These are phyloP conservation scores for Eutrema salsugineum DNA, from an alignment of 441 rosid genomes.

Conservation along the genomic window DNA sequence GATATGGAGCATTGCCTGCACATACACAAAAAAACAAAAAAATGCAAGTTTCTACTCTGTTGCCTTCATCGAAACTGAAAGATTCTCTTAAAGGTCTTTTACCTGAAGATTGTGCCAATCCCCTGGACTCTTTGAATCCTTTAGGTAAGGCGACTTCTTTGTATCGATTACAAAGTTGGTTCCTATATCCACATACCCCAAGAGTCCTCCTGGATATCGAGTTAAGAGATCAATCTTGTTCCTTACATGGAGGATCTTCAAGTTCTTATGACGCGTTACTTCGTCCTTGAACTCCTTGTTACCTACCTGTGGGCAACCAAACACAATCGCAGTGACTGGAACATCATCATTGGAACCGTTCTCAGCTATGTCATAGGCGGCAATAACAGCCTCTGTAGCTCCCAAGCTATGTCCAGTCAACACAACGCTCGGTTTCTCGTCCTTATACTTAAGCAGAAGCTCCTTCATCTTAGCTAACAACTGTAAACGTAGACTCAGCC, in stretches of 20 bases:
- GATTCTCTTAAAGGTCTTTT: neutral
- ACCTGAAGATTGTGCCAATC: constrained; percentile 84
- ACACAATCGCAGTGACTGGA: constrained; percentile 65
- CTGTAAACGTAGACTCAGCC: constrained; percentile 51
- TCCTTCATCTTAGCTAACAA: constrained; percentile 48
- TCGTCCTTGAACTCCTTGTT: constrained; percentile 62
- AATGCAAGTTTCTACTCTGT: neutral
- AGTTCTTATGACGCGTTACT: constrained; percentile 40
- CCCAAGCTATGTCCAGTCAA: constrained; percentile 86
- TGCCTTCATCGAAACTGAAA: neutral
- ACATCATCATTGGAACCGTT: constrained; percentile 51
- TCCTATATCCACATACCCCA: constrained; percentile 54
- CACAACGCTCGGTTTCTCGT: constrained; percentile 52
- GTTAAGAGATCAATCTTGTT: constrained; percentile 66
- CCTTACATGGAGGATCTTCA: constrained; percentile 54
- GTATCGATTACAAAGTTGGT: constrained; percentile 60
- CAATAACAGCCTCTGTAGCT: constrained; percentile 59
- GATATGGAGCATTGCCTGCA: constrained; percentile 69
- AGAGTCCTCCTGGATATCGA: constrained; percentile 55
- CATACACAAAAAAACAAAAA: neutral
- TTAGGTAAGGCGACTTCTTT: constrained; percentile 61
- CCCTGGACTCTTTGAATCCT: constrained; percentile 61
- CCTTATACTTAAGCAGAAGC: constrained; percentile 41
- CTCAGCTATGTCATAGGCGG: constrained; percentile 69
- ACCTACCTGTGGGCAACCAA: constrained; percentile 78